Conservation (phyloP, 306 rosid genomes). For the Macrotyloma uniflorum region DNA sequence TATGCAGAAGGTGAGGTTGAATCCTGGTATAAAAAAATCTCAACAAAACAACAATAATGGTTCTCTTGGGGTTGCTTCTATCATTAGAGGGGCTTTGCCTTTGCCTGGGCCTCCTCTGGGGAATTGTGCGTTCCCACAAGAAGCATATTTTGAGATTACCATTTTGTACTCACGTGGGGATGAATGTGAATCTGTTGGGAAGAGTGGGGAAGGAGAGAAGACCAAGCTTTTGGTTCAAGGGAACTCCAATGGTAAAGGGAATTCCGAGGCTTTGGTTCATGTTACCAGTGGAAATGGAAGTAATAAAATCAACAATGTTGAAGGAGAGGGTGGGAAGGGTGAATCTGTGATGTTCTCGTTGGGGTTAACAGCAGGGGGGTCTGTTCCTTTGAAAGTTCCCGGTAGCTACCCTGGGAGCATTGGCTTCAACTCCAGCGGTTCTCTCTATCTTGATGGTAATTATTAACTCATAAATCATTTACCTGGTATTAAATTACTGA, state of each 20-base stretch:
- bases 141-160: conserved; percentile 89
- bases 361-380: conserved; percentile 68
- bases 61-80: conserved; percentile 49
- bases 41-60: conserved; percentile 18
- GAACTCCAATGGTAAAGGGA: conserved; percentile 45
- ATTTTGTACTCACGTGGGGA: conserved; percentile 50
- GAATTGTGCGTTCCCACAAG: conserved; percentile 74
- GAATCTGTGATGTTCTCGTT: conserved; percentile 63
- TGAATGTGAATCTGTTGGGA: conserved; percentile 49
- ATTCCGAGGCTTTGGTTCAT: conserved; percentile 67
- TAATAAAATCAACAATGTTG: conserved; percentile 50
- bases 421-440: conserved; percentile 91
- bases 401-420: conserved; percentile 89
- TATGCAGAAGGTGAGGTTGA: conserved; percentile 85
- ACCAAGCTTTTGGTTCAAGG: conserved; percentile 69
- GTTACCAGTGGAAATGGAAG: conserved; percentile 45
- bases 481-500: background rate
- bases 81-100: conserved; percentile 71
- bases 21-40: conserved; percentile 61
- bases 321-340: conserved; percentile 55
- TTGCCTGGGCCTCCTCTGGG: conserved; percentile 88
- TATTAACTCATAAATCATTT: background rate
- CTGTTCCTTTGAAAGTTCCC: conserved; percentile 68
- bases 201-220: conserved; percentile 71
- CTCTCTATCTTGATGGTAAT: conserved; percentile 88